A percentile compares a stretch with the other conserved stretches of the same genome.
These are phyloP conservation scores for Margaritispora aquatica DNA, from an alignment of 495 filamentous ascomycete species.

Conservation along the genomic window DNA sequence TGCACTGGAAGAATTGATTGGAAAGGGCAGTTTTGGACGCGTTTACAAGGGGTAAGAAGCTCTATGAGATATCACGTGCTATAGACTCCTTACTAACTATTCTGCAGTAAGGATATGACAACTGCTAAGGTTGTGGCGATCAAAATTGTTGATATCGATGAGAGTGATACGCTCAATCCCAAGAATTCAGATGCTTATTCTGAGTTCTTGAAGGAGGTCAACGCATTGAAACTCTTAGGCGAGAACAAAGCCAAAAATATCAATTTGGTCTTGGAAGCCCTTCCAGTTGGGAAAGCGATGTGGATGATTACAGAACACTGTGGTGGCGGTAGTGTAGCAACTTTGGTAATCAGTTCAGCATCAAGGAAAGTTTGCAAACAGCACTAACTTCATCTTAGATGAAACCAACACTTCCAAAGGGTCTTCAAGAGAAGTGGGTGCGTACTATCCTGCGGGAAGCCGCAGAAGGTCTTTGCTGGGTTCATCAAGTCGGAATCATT, in stretches of 20 bases:
- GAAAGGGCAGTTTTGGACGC: conserved; percentile 91
- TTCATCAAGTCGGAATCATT: conserved; percentile 89
- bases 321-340: conserved; percentile 90
- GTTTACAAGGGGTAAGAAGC: conserved; percentile 75
- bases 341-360: conserved; percentile 51
- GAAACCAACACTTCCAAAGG: conserved; percentile 57
- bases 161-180: conserved; percentile 66
- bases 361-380: neutral
- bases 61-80: conserved; percentile 1
- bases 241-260: conserved; percentile 84
- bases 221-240: conserved; percentile 74
- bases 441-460: conserved; percentile 85
- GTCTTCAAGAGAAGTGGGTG: conserved; percentile 84
- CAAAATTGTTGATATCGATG: conserved; percentile 95
- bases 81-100: neutral
- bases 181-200: conserved; percentile 74
- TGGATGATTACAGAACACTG: conserved; percentile 98
- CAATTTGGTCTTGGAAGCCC: conserved; percentile 81
- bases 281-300: conserved; percentile 78
- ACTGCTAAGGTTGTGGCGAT: conserved; percentile 70
- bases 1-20: conserved; percentile 81
- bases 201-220: conserved; percentile 85
- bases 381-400: conserved; percentile 23
- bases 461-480: conserved; percentile 73
- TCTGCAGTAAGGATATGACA: conserved; percentile 43